Conservation (phyloP, 345 rosid genomes). For the Brassica carinata region DNA sequence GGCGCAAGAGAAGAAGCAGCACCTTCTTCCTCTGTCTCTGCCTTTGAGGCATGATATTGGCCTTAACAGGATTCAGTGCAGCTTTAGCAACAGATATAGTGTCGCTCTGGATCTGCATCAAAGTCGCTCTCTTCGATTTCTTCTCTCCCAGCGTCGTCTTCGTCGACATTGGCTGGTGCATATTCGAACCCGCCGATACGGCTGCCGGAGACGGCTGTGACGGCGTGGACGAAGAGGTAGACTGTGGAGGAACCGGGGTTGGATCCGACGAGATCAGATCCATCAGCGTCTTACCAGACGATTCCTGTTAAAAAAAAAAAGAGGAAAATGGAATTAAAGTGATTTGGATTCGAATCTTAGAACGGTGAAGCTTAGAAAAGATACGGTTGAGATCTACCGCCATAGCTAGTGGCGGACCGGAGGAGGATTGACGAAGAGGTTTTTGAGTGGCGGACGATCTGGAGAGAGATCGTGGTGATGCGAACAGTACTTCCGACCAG, state of each 20-base stretch:
- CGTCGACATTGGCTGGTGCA: constrained; percentile 46
- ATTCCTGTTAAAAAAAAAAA: constrained; percentile 50
- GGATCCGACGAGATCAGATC: constrained; percentile 99
- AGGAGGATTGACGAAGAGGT: constrained; percentile 12
- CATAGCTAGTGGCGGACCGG: constrained; percentile 41
- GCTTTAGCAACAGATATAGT: constrained; percentile 93
- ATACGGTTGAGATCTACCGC: constrained; percentile 38
- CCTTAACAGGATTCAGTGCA: constrained; percentile 67
- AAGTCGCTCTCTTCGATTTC: constrained; percentile 77
- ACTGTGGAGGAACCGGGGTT: constrained; percentile 45
- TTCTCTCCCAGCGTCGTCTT: constrained; percentile 71
- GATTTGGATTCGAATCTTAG: constrained; percentile 14
- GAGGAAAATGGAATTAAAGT: constrained; percentile 4
- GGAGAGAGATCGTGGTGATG: constrained; percentile 17
- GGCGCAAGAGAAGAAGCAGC: constrained; percentile 23
- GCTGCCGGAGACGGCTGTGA: constrained; percentile 36
- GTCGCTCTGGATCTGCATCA: constrained; percentile 92
- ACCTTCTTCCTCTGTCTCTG: constrained; percentile 74
- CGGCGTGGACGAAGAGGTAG: constrained; percentile 45
- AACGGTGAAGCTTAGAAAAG: background rate
- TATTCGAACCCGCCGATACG: constrained; percentile 25
- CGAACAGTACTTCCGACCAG: background rate
- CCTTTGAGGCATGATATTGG: constrained; percentile 71
- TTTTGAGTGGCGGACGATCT: constrained; percentile 12
- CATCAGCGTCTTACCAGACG: constrained; percentile 91